Base-by-base conservation (phyloP, 1,284 basidiomycete genomes). In the Meripilus lineatus region DNA sequence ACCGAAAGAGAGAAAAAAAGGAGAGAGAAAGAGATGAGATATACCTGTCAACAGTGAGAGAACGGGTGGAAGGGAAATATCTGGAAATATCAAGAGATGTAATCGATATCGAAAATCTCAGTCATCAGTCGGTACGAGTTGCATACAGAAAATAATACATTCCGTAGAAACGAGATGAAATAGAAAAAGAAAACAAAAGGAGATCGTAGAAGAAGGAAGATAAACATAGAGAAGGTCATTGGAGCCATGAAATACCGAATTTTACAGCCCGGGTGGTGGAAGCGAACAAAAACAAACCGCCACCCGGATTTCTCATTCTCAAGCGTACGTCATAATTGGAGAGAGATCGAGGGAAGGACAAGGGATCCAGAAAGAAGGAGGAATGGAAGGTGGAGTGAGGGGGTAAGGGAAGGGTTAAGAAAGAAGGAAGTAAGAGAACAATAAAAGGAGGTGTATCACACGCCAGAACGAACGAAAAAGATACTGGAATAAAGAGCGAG, bases 61-160 rank as follows among this genome's bases (percentile, higher is more conserved):
- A n/a, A n/a, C n/a, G n/a, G n/a, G n/a, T n/a, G n/a, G n/a, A n/a
- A n/a, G n/a, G n/a, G n/a, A n/a, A n/a, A n/a, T n/a, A n/a, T n/a
- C n/a, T n/a, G n/a, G n/a, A n/a, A n/a, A n/a, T n/a, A n/a, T n/a
- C n/a, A n/a, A n/a, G n/a, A n/a, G n/a, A n/a, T n/a, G n/a, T n/a
- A n/a, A n/a, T n/a, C n/a, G n/a, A n/a, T n/a, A n/a, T n/a, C n/a
- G n/a, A n/a, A n/a, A n/a, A n/a, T n/a, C n/a, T n/a, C n/a, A n/a
- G n/a, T n/a, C n/a, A n/a, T n/a, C n/a, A n/a, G n/a, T n/a, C n/a
- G n/a, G n/a, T n/a, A n/a, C n/a, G 40, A 32, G 28, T 28, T 43
- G 41, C 33, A 43, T 43, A 43, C 41, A 43, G 32, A 34, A 37
- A 43, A 43, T 43, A 43, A 43, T 43, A 43, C 41, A 43, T 43